Evolutionary conservation across 768 basidiomycete genomes (phyloP), one percentile per base, ranked within the genome.

Genomic region (Rhizopogon vinicolor): DNA sequence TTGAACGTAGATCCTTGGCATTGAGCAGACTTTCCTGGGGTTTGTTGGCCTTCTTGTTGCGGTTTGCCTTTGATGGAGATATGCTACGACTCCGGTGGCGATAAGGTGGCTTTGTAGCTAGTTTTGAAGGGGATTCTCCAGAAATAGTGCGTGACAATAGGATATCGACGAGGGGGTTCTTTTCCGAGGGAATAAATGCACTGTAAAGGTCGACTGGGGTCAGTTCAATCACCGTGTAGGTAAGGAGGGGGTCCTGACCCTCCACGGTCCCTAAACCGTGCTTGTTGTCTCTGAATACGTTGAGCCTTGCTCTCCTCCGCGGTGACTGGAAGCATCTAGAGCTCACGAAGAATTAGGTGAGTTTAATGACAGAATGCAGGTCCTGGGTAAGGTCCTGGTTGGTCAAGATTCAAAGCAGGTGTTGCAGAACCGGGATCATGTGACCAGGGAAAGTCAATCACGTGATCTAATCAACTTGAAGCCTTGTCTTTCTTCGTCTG

Each of bases 211-310:
- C 29, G 35, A 31, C 31, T 12, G 19, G 5, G n/a, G 33, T 48
- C 10, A 52, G 28, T 35, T 41, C 18, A 35, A 45, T 22, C 22
- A 25, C 25, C 19, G 18, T 54, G 4, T 16, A 39, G 28, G 33
- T 18, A 41, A 25, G 33, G 1, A 12, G 14, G 41, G 19, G 33
- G 39, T 41, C 71, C 81, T 58, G 31, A 85, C 84, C 84, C 84
- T 55, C 84, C 84, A 52, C 84, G 79, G 68, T 87, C 84, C 52
- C 87, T 78, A 67, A 86, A 85, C 25, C 86, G 75, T 35, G 85
- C 76, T 60, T 87, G 82, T 57, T 83, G 83, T 41, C 85, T 78
- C 63, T 85, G 76, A 14, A 82, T 63, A 43, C 87, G 81, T 46
- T 84, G 72, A 0, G 78, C 77, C 31, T 84, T 76, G 63, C 87